Conservation (phyloP, 192 early-diverging fungal species). For the Coemansia reversa region DNA sequence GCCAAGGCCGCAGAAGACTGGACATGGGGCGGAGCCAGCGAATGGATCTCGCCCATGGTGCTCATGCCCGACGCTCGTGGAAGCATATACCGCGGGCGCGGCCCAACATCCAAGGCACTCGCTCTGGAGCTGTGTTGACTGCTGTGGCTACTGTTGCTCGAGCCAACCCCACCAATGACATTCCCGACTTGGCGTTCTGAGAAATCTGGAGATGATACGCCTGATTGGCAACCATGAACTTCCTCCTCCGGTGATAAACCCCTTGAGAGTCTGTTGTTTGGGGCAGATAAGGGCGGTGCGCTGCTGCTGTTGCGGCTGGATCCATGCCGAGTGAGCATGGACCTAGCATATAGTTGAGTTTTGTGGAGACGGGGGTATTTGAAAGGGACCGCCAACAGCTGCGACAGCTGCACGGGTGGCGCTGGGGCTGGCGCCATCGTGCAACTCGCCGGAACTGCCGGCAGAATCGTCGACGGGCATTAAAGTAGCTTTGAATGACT, state of each 20-base stretch:
- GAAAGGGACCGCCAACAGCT: slow-evolving; percentile 52
- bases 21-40: slow-evolving; percentile 14
- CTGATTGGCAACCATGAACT: not conserved
- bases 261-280: not conserved
- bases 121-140: not conserved
- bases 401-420: slow-evolving; percentile 36
- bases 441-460: slow-evolving; percentile 28
- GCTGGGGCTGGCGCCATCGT: slow-evolving; percentile 22
- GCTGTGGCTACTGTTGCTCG: not conserved
- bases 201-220: not conserved
- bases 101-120: not conserved
- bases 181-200: not conserved
- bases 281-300: slow-evolving; percentile 3
- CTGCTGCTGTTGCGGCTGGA: not conserved
- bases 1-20: slow-evolving; percentile 15
- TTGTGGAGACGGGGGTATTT: slow-evolving; percentile 52
- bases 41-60: slow-evolving; percentile 54
- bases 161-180: too few relatives aligned
- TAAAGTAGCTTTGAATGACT: slow-evolving; percentile 2
- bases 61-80: slow-evolving; percentile 46
- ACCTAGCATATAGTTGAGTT: slow-evolving; percentile 19
- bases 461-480: slow-evolving; percentile 20
- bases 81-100: slow-evolving; percentile 43
- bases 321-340: not conserved
- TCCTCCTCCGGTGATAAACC: not conserved